These are phyloP conservation scores for Psidium friedrichsthalianum DNA, from an alignment of 345 rosid genomes.

Conservation along the genomic window DNA sequence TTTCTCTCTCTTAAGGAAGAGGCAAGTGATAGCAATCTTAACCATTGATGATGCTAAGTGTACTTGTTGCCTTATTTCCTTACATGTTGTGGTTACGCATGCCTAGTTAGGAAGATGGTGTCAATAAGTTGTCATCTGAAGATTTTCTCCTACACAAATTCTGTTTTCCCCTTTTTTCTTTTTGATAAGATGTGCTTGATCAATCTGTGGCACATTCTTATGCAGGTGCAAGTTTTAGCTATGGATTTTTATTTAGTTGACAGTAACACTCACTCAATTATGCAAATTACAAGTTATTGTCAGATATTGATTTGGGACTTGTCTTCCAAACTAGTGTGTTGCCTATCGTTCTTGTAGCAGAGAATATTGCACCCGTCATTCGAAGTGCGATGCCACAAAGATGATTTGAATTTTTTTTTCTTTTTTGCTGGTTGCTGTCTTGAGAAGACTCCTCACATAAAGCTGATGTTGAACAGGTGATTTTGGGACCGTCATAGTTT, in stretches of 20 bases:
- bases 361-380: background rate
- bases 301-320: background rate
- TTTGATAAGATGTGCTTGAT: background rate
- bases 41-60: background rate
- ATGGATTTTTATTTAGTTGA: background rate
- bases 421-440: background rate
- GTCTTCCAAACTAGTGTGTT: background rate
- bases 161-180: background rate
- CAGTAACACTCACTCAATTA: background rate
- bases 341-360: background rate
- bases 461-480: conserved; percentile 29
- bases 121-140: background rate
- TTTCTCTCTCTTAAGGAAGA: background rate
- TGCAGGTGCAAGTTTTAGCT: background rate
- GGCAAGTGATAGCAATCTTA: background rate
- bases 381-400: background rate
- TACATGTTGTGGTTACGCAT: background rate
- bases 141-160: background rate
- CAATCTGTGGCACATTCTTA: background rate
- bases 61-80: background rate
- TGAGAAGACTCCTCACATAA: background rate
- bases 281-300: background rate
- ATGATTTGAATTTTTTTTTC: background rate
- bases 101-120: background rate
- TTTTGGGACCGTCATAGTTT: conserved; percentile 74